Conservation (phyloP, 2,329 filamentous ascomycete species). For the Coleophoma cylindrospora region DNA sequence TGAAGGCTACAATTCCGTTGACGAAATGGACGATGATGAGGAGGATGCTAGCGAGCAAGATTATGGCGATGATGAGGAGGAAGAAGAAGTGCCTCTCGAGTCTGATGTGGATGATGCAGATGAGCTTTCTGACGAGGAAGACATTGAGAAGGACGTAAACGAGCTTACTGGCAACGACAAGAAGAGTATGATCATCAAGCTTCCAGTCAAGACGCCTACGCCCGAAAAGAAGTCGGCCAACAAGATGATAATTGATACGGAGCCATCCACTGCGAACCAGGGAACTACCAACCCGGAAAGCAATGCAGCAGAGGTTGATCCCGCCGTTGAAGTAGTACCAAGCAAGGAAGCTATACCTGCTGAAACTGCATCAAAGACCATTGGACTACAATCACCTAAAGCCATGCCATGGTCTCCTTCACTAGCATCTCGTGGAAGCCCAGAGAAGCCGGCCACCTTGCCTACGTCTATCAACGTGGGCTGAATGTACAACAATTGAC, state of each 20-base stretch:
- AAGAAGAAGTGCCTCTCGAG: conserved; percentile 57
- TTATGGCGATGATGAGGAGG: conserved; percentile 71
- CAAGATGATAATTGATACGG: conserved; percentile 14
- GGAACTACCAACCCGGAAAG: conserved; percentile 1
- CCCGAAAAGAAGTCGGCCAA: conserved; percentile 23
- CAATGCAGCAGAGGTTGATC: neutral
- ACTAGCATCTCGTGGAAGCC: conserved; percentile 56
- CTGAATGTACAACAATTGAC: neutral
- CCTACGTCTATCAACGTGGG: conserved; percentile 18
- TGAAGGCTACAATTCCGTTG: conserved; percentile 51
- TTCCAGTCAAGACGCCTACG: conserved; percentile 42
- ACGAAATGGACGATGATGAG: conserved; percentile 53
- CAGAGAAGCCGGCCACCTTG: conserved; percentile 44
- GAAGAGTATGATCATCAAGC: conserved; percentile 69
- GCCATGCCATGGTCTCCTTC: conserved; percentile 22
- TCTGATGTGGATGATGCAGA: conserved; percentile 52
- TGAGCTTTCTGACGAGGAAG: conserved; percentile 36
- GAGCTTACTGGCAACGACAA: conserved; percentile 48
- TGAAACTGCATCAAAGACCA: conserved; percentile 4
- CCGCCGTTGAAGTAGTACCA: neutral
- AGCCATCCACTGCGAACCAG: neutral
- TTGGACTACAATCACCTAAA: conserved; percentile 8
- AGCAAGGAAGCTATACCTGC: neutral
- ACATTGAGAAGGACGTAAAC: conserved; percentile 45
- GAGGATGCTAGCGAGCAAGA: conserved; percentile 69